Evolutionary conservation across 768 basidiomycete genomes (phyloP).

Genomic region (Paxillus involutus): DNA sequence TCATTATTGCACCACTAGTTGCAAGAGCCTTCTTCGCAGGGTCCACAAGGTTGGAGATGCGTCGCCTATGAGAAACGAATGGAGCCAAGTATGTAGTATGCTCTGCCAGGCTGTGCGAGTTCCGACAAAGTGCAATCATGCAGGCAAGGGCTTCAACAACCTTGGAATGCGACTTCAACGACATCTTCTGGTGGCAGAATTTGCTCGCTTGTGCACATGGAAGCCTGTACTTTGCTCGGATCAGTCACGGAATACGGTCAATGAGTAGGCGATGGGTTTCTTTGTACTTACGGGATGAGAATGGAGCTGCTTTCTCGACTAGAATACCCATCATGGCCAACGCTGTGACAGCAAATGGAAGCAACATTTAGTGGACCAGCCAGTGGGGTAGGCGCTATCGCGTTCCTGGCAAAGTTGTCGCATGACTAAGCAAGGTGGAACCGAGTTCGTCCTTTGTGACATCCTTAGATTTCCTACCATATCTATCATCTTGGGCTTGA

Average conservation of each 20-base stretch:
- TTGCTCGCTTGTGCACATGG: neutral
- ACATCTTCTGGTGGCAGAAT: slow-evolving; percentile 8
- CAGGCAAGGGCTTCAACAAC: neutral
- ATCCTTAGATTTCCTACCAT: neutral
- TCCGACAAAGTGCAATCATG: neutral
- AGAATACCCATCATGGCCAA: neutral
- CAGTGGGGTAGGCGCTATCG: neutral
- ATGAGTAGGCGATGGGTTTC: slow-evolving; percentile 2
- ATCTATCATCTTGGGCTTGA: neutral
- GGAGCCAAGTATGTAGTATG: slow-evolving; percentile 2
- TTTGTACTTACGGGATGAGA: slow-evolving; percentile 8
- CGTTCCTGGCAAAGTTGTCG: slow-evolving; percentile 1
- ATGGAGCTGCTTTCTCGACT: slow-evolving; percentile 12
- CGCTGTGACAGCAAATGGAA: neutral
- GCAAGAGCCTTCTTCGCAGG: slow-evolving; percentile 1
- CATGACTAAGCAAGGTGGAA: slow-evolving; percentile 22
- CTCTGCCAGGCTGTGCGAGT: neutral
- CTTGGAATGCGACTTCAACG: slow-evolving; percentile 10
- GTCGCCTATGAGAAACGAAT: slow-evolving; percentile 2
- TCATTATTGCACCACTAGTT: neutral
- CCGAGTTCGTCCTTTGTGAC: neutral
- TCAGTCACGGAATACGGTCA: neutral
- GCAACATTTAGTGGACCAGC: neutral
- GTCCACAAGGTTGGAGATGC: neutral
- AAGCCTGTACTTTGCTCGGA: neutral